Evolutionary conservation across 208 protist genomes (phyloP), one percentile per base, ranked within the genome.

Genomic region (Lotmaria passim): DNA sequence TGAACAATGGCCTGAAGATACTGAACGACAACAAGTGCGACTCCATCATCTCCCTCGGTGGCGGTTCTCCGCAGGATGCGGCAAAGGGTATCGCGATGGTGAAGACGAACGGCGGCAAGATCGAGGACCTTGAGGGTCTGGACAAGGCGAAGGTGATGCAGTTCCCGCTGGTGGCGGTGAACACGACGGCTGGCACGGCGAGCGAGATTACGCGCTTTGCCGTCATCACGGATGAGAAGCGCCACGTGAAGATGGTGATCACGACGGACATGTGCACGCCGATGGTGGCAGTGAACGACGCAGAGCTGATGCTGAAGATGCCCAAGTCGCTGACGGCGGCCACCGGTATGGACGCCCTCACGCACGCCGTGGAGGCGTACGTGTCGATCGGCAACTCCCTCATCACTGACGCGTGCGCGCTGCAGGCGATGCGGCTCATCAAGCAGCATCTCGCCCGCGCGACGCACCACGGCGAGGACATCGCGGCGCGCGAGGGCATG

Each of bases 301-400:
- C 89, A 21, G 59, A 83, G 34, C 74, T 97, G 65, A 94, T 88
- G 73, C 61, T 93, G 61, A 82, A 87, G 57, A 76, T 93, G 75
- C 92, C 94, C 11, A 81, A 82, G 66, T 57, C 81, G 39, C 75
- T 97, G 28, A 90, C 90, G 26, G 89, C 94, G n/a, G 84, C 87
- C n/a, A 96, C 91, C 41, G 94, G 94, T 43, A 89, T 97, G 81
- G 94, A 98, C 62, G 92, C 90, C 28, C 85, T 97, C 30, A 93
- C 87, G 38, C 94, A 98, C 73, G 83, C 91, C 12, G 86, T 96
- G 50, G 92, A 98, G 80, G 80, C 90, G 19, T 96, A 96, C 69
- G 73, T 84, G 33, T 87, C 83, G 19, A 71, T 79, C 34, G 82
- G 56, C 36, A 79, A 80, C 26, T 89, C 82, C 23, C 76, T 70